Evolutionary conservation across 2,329 filamentous ascomycete genomes (phyloP).

Genomic region (Cytospora schulzeri): DNA sequence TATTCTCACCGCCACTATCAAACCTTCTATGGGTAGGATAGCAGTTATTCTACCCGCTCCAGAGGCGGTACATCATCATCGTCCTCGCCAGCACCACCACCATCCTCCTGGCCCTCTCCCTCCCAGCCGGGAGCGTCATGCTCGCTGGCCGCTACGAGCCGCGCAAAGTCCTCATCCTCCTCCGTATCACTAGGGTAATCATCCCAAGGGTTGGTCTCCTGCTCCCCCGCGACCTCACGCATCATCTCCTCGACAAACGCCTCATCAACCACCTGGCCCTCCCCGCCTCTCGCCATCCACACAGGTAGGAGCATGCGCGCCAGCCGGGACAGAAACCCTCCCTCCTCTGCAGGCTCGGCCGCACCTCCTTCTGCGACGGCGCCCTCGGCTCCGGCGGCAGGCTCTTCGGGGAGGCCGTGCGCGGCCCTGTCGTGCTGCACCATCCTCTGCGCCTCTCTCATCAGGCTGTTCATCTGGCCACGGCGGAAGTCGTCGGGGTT

Average conservation of each 20-base stretch:
- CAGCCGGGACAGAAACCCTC: conserved; percentile 11
- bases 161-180: conserved; percentile 3
- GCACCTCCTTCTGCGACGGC: neutral
- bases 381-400: neutral
- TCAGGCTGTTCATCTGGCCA: conserved; percentile 8
- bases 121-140: neutral
- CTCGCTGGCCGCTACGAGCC: neutral
- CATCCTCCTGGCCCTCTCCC: neutral
- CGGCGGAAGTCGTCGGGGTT: conserved; percentile 1
- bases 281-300: conserved; percentile 9
- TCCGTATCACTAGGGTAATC: neutral
- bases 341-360: neutral
- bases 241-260: neutral
- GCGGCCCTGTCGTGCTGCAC: conserved; percentile 13
- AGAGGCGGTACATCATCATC: conserved; percentile 5
- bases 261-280: neutral
- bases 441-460: conserved; percentile 6
- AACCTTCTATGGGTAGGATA: neutral
- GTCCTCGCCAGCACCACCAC: neutral
- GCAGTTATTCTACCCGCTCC: neutral
- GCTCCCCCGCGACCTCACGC: neutral
- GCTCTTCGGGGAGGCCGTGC: neutral
- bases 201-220: conserved; percentile 5
- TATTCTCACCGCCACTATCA: neutral
- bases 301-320: conserved; percentile 16